phyloP scores from a whole-genome alignment of 306 rosid species.

The Cicer yamashitae region DNA sequence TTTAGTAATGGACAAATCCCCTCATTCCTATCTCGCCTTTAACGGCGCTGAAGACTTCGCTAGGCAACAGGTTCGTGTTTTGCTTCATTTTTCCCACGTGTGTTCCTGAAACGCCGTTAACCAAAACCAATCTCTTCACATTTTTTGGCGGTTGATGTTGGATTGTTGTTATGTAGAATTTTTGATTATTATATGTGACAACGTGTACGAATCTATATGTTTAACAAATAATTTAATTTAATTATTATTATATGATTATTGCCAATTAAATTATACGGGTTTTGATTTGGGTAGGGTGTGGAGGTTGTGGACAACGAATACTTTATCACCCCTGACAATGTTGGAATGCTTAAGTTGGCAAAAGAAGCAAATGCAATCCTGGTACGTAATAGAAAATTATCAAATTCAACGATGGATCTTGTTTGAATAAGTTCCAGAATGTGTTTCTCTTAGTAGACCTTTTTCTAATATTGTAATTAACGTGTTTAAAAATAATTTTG shows the following conservation, averaged over 20 bases:
- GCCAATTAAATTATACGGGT: conserved; percentile 40
- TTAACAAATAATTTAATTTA: neutral
- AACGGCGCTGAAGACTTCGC: conserved; percentile 90
- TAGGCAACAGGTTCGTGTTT: conserved; percentile 67
- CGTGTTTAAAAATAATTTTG: neutral
- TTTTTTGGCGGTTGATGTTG: neutral
- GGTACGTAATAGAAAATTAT: conserved; percentile 48
- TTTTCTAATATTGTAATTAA: neutral
- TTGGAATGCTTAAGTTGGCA: conserved; percentile 85
- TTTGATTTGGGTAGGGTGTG: conserved; percentile 61
- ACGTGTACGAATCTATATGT: conserved; percentile 20
- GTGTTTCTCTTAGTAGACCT: neutral
- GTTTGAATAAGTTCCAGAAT: neutral
- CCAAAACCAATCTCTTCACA: neutral
- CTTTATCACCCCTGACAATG: conserved; percentile 85
- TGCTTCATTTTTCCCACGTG: neutral
- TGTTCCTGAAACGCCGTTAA: neutral
- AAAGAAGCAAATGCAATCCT: conserved; percentile 86
- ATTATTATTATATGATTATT: conserved; percentile 13
- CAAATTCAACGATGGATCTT: conserved; percentile 3
- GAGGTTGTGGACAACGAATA: conserved; percentile 82
- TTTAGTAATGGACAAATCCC: conserved; percentile 94
- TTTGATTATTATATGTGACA: neutral
- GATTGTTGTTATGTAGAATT: neutral
- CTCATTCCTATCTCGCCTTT: conserved; percentile 93